Base-by-base conservation (phyloP, 202 grass and related monocot genomes). In the Zizania palustris region DNA sequence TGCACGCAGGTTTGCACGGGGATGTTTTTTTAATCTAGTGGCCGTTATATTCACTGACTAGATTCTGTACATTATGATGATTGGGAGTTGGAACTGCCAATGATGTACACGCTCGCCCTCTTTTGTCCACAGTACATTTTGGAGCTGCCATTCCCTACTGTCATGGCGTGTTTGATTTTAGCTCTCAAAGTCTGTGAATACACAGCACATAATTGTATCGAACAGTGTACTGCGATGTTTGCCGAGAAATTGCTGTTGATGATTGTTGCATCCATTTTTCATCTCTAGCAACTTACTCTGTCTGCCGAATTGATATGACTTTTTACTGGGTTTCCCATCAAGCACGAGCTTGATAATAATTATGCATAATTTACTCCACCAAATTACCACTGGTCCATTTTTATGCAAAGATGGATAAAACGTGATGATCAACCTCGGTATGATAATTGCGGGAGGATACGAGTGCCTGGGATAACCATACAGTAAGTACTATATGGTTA, bases 1-100 rank as follows among this genome's bases (percentile, higher is more conserved):
- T 56, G 61, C 44, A 56, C 45, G 55, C 4, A 83, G 79, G 33
- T 49, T 28, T 74, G 38, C 37, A 55, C 73, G 28, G 28, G 14
- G 41, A 44, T 40, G 19, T 69, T 86, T 62, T 63, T 13, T 76
- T 50, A 56, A 76, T 5, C 54, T 59, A 75, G 64, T 15, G 15
- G 35, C 13, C 1, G 4, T 35, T 62, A 44, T 61, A 42, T 78
- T 73, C 13, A 13, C 37, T 0, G 3, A 38, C 38, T 70, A 69
- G 56, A 57, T 81, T 57, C 1, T 22, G 11, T 45, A 36, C 67
- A 76, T 81, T 71, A 6, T 41, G 71, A 76, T 70, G 41, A 63
- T 63, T 61, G 41, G 34, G 84, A 41, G 46, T 53, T 75, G 19
- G 64, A 43, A 80, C 34, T 63, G 55, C 5, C 45, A 71, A 69